Evolutionary conservation across 1,139 yeast genomes (phyloP).

Genomic region (Candida frijolesensis): DNA sequence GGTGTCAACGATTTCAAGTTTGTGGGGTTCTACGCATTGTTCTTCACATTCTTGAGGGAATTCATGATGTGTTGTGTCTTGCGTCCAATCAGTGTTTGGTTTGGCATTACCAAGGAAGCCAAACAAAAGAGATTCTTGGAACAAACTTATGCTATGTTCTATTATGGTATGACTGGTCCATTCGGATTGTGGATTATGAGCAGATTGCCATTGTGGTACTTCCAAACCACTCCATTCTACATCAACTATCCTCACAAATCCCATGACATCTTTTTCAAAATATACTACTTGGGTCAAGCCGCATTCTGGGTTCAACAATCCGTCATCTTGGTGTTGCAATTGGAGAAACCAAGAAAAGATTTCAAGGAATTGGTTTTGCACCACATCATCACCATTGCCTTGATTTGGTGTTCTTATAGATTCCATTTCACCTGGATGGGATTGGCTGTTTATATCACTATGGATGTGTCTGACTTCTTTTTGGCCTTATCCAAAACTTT

Average conservation of each 20-base stretch:
- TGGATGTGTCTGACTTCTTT: conserved; percentile 94
- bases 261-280: conserved; percentile 70
- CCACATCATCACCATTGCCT: conserved; percentile 86
- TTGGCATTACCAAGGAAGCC: conserved; percentile 57
- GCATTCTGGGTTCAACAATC: conserved; percentile 98
- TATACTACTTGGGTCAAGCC: conserved; percentile 88
- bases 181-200: conserved; percentile 88
- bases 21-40: conserved; percentile 76
- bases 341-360: conserved; percentile 95
- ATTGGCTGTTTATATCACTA: conserved; percentile 82
- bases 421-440: conserved; percentile 98
- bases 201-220: conserved; percentile 84
- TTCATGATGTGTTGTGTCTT: conserved; percentile 83
- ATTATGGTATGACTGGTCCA: conserved; percentile 82
- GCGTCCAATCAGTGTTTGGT: conserved; percentile 63
- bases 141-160: conserved; percentile 82
- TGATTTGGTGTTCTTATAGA: conserved; percentile 87
- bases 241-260: conserved; percentile 79
- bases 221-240: conserved; percentile 82
- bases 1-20: conserved; percentile 83
- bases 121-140: conserved; percentile 86
- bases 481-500: conserved; percentile 80
- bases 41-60: conserved; percentile 90
- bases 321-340: conserved; percentile 73
- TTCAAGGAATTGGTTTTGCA: conserved; percentile 89